These are phyloP conservation scores for Tremella fuciformis DNA, from an alignment of 768 basidiomycete genomes.

Conservation along the genomic window DNA sequence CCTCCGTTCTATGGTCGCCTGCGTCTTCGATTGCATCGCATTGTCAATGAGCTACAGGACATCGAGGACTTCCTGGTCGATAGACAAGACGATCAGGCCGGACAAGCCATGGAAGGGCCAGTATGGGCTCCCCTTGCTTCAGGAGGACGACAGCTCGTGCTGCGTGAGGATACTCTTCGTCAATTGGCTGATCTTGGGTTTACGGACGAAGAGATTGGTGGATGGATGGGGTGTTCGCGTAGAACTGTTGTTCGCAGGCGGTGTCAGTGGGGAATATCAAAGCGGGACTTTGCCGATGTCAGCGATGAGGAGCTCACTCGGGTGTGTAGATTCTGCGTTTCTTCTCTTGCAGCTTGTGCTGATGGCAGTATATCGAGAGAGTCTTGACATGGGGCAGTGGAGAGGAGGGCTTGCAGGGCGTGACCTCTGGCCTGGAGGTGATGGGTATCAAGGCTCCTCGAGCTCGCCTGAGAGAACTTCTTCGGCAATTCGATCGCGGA, in stretches of 20 bases:
- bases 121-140: background rate
- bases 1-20: background rate
- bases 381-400: background rate
- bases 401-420: slow-evolving; percentile 4
- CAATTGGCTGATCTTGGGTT: background rate
- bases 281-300: background rate
- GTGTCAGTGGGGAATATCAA: background rate
- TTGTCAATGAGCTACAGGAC: background rate
- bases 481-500: background rate
- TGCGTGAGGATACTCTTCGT: background rate
- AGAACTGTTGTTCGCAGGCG: background rate
- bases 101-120: background rate
- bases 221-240: background rate
- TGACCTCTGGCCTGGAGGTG: background rate
- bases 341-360: background rate
- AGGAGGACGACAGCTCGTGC: background rate
- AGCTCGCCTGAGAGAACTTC: background rate
- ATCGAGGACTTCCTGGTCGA: no score
- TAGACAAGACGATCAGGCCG: background rate
- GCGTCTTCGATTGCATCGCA: background rate
- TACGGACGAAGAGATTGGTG: background rate
- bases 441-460: background rate
- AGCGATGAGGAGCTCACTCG: background rate
- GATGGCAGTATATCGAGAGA: background rate
- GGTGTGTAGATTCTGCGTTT: background rate